Evolutionary conservation across 2,329 filamentous ascomycete species (phyloP), one percentile per base, ranked within the genome.

Genomic region (Pseudocercospora macadamiae): DNA sequence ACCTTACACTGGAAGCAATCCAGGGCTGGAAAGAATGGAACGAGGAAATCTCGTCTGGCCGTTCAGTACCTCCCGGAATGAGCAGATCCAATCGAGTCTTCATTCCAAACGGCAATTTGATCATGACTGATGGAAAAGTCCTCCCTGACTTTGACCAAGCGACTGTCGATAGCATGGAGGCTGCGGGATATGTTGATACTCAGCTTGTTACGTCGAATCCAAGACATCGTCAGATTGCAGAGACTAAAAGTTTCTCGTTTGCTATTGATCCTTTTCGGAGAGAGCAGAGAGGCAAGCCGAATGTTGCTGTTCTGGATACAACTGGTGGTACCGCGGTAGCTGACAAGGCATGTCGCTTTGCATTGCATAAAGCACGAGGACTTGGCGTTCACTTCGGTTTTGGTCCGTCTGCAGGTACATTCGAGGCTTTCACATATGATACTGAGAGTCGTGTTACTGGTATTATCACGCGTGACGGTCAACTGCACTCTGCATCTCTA

Each of bases 391-490:
- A 25, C 2, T 45, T 45, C 39, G 39, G n/a, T 5, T 18, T 45
- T 14, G 39, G 39, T 12, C 39, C 39, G 12, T 19, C 16, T 12
- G 14, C 16, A 12, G 39, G 39, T 3, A 12, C 6, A 10, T 12
- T 45, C 14, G 21, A 45, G 21, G 16, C 39, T 12, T 25, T 45
- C 9, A 2, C 12, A 25, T 45, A 16, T 25, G 39, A 12, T 21
- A 16, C 39, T 25, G 10, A 45, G 19, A 4, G 19, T 21, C 4
- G 16, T 14, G 56, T 62, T 3, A 36, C 18, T 14, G 60, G 60
- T 4, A 47, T 59, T 34, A 45, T 30, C 7, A 75, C 3, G 63
- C 76, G 1, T 78, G 80, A 0, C 66, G 75, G 9, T 65, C 82
- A 34, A 83, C 82, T 64, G 75, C 32, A 59, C 21, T 8, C 28